phyloP scores from a whole-genome alignment of 805 yeast species.

The Metschnikowia matae region DNA sequence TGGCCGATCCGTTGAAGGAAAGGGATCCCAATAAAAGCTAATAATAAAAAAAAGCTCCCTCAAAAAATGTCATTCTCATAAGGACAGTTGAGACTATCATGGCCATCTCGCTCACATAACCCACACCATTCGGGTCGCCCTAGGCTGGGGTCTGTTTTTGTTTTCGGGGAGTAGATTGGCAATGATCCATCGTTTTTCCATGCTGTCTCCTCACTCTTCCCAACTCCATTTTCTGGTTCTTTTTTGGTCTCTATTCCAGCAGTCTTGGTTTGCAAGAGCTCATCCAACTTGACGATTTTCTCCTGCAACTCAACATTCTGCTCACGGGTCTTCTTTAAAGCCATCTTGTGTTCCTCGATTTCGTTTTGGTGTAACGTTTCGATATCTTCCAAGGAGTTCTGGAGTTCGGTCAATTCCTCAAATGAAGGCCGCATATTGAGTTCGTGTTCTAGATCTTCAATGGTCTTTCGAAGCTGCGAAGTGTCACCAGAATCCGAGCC shows the following conservation, averaged over 20 bases:
- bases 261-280: neutral
- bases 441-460: constrained; percentile 29
- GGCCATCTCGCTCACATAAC: constrained; percentile 87
- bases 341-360: constrained; percentile 24
- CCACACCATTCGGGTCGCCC: constrained; percentile 89
- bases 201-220: neutral
- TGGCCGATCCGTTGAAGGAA: constrained; percentile 24
- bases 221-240: neutral
- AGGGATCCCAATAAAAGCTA: no score
- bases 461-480: constrained; percentile 4
- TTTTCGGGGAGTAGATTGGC: constrained; percentile 49
- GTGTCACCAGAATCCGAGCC: neutral
- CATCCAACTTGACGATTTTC: constrained; percentile 4
- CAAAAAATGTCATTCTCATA: constrained; percentile 60
- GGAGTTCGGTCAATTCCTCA: constrained; percentile 41
- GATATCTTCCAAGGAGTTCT: constrained; percentile 40
- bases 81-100: constrained; percentile 83
- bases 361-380: constrained; percentile 37
- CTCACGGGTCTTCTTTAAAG: constrained; percentile 20
- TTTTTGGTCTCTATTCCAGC: neutral
- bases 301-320: constrained; percentile 23
- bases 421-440: constrained; percentile 38
- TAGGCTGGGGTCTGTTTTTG: constrained; percentile 57
- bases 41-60: neutral
- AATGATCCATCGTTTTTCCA: constrained; percentile 15